Base-by-base conservation (phyloP, 495 filamentous ascomycete genomes). In the Xylaria cubensis region DNA sequence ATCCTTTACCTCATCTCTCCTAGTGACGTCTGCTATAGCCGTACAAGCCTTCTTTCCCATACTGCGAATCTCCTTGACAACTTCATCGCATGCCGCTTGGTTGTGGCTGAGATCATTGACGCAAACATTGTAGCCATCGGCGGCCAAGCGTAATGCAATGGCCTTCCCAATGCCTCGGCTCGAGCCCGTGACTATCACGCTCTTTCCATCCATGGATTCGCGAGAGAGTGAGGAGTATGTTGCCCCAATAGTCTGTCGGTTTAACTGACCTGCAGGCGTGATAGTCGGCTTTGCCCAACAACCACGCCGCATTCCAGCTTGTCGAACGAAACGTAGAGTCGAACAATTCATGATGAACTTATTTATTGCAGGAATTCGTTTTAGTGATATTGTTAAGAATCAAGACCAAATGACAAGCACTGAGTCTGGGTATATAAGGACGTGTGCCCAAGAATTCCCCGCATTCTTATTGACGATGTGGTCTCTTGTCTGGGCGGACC, bases 121-220 rank as follows among this genome's bases (percentile, higher is more conserved):
- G 64, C 87, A 89, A 56, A 92, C 79, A 71, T 87, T 79, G 76
- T 90, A 92, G 64, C 89, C 88, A 58, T 91, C 88, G 46, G 81
- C 75, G 32, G 88, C 87, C 10, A 91, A 84, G 10, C 88, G 86
- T 29, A 88, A 78, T 41, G 89, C 88, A 50, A 90, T 90, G 34
- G 88, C 86, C 74, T 87, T 86, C 34, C 89, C 89, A 62, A 90
- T 90, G 50, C 89, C 89, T 13, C 86, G 80, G 7, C 81, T 78
- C 6, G 88, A 86, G 17, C 89, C 88, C 17, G 89, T 90, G 2
- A 91, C 84, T 55, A 91, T 90, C 19, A 81, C 88, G 17, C 80
- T 85, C 67, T 81, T 74, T 13, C 44, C 64, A 0, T 61, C 64
- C 15, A 21, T 70, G 9, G 70, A 59, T 32, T 32, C 17, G 1